Conservation (phyloP, 805 yeast genomes). For the Wickerhamiella sergipiensis region DNA sequence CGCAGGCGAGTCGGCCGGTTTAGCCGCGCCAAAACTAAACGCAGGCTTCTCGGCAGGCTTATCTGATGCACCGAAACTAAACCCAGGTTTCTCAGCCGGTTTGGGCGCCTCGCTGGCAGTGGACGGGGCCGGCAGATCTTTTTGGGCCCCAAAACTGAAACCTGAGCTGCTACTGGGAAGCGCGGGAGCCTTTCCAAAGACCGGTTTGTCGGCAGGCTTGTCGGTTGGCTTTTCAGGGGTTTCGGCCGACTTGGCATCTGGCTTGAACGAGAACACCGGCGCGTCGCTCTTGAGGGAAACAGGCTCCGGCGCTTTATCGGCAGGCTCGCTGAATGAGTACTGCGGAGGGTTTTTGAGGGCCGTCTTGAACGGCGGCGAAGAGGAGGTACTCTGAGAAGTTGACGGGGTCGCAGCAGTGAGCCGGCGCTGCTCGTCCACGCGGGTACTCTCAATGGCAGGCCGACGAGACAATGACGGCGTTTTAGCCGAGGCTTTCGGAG, state of each 20-base stretch:
- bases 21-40: slow-evolving; percentile 4
- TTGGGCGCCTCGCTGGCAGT: too few species aligned
- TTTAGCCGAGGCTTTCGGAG: not conserved
- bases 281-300: not conserved
- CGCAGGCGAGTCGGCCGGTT: slow-evolving; percentile 3
- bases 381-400: not conserved
- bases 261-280: not conserved
- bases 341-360: not conserved
- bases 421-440: not conserved
- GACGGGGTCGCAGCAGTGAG: not conserved
- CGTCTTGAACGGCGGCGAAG: not conserved
- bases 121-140: not conserved
- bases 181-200: not conserved
- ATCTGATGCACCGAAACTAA: too few species aligned
- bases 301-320: not conserved
- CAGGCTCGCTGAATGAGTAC: not conserved
- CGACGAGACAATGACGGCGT: slow-evolving; percentile 1
- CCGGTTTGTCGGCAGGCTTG: not conserved
- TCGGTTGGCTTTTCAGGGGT: not conserved
- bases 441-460: slow-evolving; percentile 9
- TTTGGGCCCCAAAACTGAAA: not conserved
- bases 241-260: too few species aligned
- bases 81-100: too few species aligned
- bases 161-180: not conserved
- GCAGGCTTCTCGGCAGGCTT: not conserved